These are phyloP conservation scores for Cryomyces antarcticus DNA, from an alignment of 495 filamentous ascomycete genomes.

Conservation along the genomic window DNA sequence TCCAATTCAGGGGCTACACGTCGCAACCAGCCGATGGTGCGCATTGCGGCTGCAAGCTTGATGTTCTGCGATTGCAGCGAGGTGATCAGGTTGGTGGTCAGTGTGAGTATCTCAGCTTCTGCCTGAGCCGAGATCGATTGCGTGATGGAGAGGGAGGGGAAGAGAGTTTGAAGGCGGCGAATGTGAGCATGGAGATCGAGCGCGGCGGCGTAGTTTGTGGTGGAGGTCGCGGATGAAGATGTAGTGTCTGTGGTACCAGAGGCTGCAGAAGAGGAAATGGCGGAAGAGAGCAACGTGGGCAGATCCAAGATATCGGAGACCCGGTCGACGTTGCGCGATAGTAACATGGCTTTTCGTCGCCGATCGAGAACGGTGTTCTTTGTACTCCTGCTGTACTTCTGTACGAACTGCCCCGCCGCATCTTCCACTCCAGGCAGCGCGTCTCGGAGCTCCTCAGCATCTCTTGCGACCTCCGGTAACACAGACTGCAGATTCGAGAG, in stretches of 20 bases:
- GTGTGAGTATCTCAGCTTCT: slow-evolving; percentile 71
- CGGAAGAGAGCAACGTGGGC: slow-evolving; percentile 61
- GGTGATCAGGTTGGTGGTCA: slow-evolving; percentile 68
- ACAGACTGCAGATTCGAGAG: slow-evolving; percentile 47
- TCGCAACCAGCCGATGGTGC: slow-evolving; percentile 80
- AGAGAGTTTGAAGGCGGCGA: slow-evolving; percentile 62
- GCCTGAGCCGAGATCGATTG: slow-evolving; percentile 54
- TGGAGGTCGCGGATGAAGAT: slow-evolving; percentile 24
- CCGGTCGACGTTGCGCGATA: slow-evolving; percentile 73
- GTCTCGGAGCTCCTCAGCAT: slow-evolving; percentile 43
- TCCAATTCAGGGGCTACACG: slow-evolving; percentile 69
- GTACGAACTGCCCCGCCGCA: slow-evolving; percentile 58
- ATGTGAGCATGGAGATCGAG: slow-evolving; percentile 91
- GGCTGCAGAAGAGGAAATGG: slow-evolving; percentile 41
- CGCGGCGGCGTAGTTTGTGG: slow-evolving; percentile 73
- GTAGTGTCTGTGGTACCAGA: slow-evolving; percentile 15
- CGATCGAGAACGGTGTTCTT: slow-evolving; percentile 56
- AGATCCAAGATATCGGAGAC: slow-evolving; percentile 83
- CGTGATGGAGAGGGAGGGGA: slow-evolving; percentile 59
- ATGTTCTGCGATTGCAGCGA: slow-evolving; percentile 56
- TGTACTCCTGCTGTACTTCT: slow-evolving; percentile 54
- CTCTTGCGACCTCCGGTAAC: slow-evolving; percentile 44
- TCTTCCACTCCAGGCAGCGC: slow-evolving; percentile 62
- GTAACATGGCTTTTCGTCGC: slow-evolving; percentile 64
- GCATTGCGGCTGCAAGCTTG: slow-evolving; percentile 77